Conservation (phyloP, 768 basidiomycete genomes). For the Chalciporus piperatus region DNA sequence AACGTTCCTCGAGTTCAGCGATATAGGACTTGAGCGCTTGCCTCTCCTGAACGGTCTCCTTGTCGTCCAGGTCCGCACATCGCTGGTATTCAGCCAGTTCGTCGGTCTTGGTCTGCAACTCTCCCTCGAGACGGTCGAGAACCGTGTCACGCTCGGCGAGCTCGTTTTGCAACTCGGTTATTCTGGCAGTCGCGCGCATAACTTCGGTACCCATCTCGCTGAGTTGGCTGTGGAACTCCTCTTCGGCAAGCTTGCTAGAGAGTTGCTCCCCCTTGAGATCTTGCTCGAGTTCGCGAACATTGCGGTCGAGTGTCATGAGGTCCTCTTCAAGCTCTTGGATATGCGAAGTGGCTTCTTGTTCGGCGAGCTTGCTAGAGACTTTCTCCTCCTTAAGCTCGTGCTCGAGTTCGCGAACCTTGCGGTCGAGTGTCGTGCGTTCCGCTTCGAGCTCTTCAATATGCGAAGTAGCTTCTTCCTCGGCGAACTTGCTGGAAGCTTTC, state of each 20-base stretch:
- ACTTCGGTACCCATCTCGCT: slow-evolving; percentile 30
- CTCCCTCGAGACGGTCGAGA: slow-evolving; percentile 35
- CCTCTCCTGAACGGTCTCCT: slow-evolving; percentile 30
- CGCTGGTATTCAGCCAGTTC: slow-evolving; percentile 22
- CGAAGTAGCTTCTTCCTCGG: slow-evolving; percentile 34
- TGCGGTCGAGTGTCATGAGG: slow-evolving; percentile 46
- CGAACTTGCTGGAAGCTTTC: neutral
- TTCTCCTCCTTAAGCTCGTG: neutral
- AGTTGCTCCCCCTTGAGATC: slow-evolving; percentile 55
- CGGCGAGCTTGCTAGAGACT: neutral
- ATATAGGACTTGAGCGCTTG: slow-evolving; percentile 47
- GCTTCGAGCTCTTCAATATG: slow-evolving; percentile 13
- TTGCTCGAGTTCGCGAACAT: slow-evolving; percentile 54
- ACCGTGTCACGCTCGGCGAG: slow-evolving; percentile 37
- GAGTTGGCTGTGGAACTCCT: slow-evolving; percentile 37
- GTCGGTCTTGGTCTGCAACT: slow-evolving; percentile 39
- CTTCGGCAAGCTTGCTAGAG: slow-evolving; percentile 35
- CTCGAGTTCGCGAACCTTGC: neutral
- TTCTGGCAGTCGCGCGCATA: slow-evolving; percentile 32
- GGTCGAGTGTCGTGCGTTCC: neutral
- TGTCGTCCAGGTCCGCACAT: slow-evolving; percentile 24
- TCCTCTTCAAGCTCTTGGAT: slow-evolving; percentile 65
- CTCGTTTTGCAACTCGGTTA: slow-evolving; percentile 45
- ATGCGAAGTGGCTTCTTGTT: slow-evolving; percentile 41
- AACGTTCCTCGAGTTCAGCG: slow-evolving; percentile 60